These are phyloP conservation scores for Agroathelia rolfsii DNA, from an alignment of 1,284 basidiomycete species.

Conservation along the genomic window DNA sequence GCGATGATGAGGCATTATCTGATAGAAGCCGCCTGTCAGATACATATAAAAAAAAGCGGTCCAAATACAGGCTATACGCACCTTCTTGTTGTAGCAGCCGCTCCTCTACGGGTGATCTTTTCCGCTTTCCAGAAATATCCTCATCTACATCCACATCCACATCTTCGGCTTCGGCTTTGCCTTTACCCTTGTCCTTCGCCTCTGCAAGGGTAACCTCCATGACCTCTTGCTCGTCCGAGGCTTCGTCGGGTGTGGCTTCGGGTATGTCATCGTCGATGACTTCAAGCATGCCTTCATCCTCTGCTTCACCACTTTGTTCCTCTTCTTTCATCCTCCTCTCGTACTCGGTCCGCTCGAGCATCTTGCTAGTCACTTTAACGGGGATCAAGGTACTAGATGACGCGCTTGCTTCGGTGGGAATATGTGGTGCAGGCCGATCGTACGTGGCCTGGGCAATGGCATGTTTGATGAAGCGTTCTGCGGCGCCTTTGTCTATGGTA, in stretches of 20 bases:
- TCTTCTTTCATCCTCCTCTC: conserved; percentile 40
- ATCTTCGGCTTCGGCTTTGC: conserved; percentile 16
- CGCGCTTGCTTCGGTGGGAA: conserved; percentile 11
- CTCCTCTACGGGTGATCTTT: conserved; percentile 45
- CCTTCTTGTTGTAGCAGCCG: too few species aligned
- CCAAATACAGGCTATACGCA: too few species aligned
- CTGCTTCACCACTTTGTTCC: conserved; percentile 34
- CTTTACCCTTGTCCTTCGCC: conserved; percentile 14
- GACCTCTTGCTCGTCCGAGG: conserved; percentile 15
- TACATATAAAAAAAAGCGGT: too few species aligned
- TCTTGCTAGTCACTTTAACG: conserved; percentile 55
- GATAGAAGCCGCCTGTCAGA: too few species aligned
- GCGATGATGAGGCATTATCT: too few species aligned
- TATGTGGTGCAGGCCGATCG: conserved; percentile 21
- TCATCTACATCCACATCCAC: conserved; percentile 12
- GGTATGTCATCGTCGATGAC: conserved; percentile 24
- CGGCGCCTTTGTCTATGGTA: conserved; percentile 65
- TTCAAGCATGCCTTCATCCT: conserved; percentile 18
- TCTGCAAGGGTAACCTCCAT: conserved; percentile 16
- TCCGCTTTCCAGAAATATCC: conserved; percentile 27
- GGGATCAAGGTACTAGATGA: conserved; percentile 23
- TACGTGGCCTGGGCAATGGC: conserved; percentile 60
- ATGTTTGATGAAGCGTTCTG: conserved; percentile 70
- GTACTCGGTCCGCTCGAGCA: conserved; percentile 55
- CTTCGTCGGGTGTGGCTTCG: too few species aligned